Evolutionary conservation across 139 green algal species (phyloP), one percentile per base, ranked within the genome.

Genomic region (Ulvella scutata): DNA sequence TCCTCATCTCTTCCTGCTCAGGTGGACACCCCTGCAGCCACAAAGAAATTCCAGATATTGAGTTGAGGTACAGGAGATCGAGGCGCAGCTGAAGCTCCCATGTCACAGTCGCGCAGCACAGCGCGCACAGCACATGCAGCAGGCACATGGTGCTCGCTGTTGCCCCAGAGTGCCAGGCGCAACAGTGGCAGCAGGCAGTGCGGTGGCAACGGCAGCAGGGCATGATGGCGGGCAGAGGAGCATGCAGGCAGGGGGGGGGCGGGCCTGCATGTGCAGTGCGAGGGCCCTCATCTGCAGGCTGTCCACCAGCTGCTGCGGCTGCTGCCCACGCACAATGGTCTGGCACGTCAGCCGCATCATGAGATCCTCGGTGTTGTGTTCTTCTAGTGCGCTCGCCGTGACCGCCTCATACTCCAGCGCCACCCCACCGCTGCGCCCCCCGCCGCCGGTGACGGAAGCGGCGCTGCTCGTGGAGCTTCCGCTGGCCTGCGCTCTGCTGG

Each of bases 221-320:
- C n/a, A n/a, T n/a, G n/a, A n/a, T n/a, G n/a, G n/a, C n/a, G n/a
- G n/a, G n/a, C n/a, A n/a, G n/a, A n/a, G n/a, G n/a, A n/a, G n/a
- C n/a, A n/a, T n/a, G n/a, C n/a, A n/a, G n/a, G n/a, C n/a, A n/a
- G n/a, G n/a, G n/a, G n/a, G n/a, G n/a, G n/a, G n/a, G n/a, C n/a
- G n/a, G n/a, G n/a, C n/a, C n/a, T 67, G n/a, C 51, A 67, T 67
- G 51, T 67, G 51, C n/a, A 67, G 9, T n/a, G 31, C n/a, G n/a
- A 67, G 31, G n/a, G 51, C 51, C 6, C 51, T n/a, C 51, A 67
- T 67, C n/a, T 26, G 51, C 51, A 67, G 51, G n/a, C 31, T 67
- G 51, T 26, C 33, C 9, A 67, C n/a, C n/a, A 67, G 33, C 13
- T 67, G 51, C 13, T 67, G 51, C 51, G 51, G 51, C n/a, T 67